Conservation (phyloP, 257 asterid species). For the Avicennia marina region DNA sequence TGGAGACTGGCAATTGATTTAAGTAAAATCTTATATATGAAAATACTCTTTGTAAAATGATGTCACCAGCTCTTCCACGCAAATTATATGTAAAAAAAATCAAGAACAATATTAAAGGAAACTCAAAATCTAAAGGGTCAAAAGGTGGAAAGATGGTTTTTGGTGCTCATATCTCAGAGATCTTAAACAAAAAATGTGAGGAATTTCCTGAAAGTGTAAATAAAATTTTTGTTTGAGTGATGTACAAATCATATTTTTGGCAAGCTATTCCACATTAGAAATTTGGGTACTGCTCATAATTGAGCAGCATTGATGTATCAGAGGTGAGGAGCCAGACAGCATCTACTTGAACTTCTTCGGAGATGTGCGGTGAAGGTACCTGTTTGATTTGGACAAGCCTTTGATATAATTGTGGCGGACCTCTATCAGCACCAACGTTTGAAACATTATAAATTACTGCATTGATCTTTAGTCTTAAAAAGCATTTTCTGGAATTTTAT, state of each 20-base stretch:
- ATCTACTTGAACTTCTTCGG: background rate
- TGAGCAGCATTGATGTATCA: background rate
- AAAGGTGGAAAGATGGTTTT: background rate
- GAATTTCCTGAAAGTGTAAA: background rate
- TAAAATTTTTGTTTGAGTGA: background rate
- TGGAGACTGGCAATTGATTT: too few relatives aligned
- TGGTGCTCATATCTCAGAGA: background rate
- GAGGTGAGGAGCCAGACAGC: background rate
- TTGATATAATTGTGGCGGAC: background rate
- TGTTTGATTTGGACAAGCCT: too few relatives aligned
- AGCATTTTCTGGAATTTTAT: background rate
- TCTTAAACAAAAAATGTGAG: background rate
- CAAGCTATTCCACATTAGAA: background rate
- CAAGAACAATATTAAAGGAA: too few relatives aligned
- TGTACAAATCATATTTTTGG: background rate
- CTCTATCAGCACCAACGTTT: background rate
- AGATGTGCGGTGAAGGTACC: background rate
- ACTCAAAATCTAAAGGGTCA: background rate
- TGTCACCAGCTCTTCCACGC: too few relatives aligned
- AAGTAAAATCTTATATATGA: too few relatives aligned
- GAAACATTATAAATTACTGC: background rate
- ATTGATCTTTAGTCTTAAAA: background rate
- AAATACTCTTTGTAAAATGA: too few relatives aligned
- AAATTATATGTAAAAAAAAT: background rate
- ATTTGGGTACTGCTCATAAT: background rate